Base-by-base conservation (phyloP, 805 yeast species). In the Suhomyces kilbournensis region DNA sequence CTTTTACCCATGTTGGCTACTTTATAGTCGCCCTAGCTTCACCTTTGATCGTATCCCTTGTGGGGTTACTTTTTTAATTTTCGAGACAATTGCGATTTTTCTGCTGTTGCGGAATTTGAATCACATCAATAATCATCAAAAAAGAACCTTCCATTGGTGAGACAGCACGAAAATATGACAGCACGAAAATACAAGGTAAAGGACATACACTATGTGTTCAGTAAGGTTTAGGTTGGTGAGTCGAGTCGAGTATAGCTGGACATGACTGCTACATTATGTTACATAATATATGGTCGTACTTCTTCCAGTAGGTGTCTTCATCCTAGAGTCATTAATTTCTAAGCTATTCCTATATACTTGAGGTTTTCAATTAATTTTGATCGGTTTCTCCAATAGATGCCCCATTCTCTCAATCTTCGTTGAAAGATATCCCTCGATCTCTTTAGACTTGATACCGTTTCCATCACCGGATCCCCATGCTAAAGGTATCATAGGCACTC, bases 401-500 rank as follows among this genome's bases (percentile, higher is more conserved):
- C 99, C 99, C 99, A 94, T 94, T 62, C 96, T 79, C 69, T 93
- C 97, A 49, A 93, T 88, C 72, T 94, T 94, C 1, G 99, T 94
- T 62, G 94, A 82, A 53, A 94, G 74, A 64, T 94, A 94, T 1
- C 96, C 96, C 61, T 94, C 97, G 30, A 94, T 88, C 70, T 94
- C 99, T 55, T 79, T 80, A 34, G 92, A 82, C 58, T 85, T 79
- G 54, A 94, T 87, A 6, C 98, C 98, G 25, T 70, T 74, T 22
- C 71, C 55, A 2, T n/a, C 44, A 10, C 48, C 40, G 12, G 39
- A 15, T 22, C 64, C 79, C 99, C 99, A 94, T 7, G 97, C 92
- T 51, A 92, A 78, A 12, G 99, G 99, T 3, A 94, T 81, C 99
- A 94, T 94, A 35, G 99, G 97, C 2, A 93, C 91, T 58, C 99